Base-by-base conservation (phyloP, 2,329 filamentous ascomycete genomes). In the Epichloe glyceriae region DNA sequence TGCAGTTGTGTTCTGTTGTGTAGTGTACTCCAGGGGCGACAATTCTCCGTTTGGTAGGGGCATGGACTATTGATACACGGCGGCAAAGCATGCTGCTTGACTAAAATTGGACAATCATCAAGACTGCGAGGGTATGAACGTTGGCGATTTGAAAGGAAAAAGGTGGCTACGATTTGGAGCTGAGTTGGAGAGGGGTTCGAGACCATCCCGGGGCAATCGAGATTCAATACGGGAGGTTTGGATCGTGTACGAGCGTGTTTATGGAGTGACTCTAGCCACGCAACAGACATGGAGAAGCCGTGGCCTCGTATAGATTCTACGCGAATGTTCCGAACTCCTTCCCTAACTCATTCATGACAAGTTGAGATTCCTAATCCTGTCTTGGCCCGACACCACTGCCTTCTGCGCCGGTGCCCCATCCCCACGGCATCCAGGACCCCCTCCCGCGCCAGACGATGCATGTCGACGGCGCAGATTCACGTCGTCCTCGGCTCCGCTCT, bases 401-500 rank as follows among this genome's bases (percentile, higher is more conserved):
- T 37, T 55, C 55, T 34, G 60, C 60, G 5, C 53, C 53, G 30
- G 50, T 52, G 20, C 54, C 68, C 72, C 73, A 74, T 26, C 63
- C 68, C 73, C 73, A 78, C 3, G 73, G 67, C 63, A 74, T 66
- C 74, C 74, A 77, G 1, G 69, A 68, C 2, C 67, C 55, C 57
- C 51, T 44, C 55, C 53, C 37, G 58, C 46, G 17, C 56, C 58
- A 38, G 56, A 55, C 19, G 55, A 50, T 20, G 58, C 55, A 26
- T 65, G 55, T 47, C 64, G 65, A 54, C 62, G 62, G 50, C 66
- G 62, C 26, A 68, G 60, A 17, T 59, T 60, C 10, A 59, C 71
- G 34, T 70, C 73, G 44, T 79, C 78, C 61, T 79, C 82, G 26
- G 70, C 71, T 10, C 75, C 76, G 60, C 82, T 84, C 62, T 90